Conservation (phyloP, 2,329 filamentous ascomycete genomes). For the Emericellopsis cladophorae region DNA sequence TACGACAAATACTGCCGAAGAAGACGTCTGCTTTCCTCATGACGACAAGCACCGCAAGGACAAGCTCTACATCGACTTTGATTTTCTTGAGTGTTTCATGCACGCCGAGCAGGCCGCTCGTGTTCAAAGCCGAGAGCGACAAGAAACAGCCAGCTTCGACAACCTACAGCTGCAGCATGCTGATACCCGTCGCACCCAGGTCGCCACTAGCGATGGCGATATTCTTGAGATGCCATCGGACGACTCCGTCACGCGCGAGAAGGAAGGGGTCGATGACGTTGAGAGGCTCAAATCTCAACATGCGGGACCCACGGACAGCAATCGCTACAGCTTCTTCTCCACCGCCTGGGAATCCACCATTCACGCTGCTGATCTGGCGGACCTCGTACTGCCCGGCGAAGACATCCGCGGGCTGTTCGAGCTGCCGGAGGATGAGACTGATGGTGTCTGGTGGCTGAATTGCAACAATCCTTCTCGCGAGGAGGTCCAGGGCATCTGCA, state of each 20-base stretch:
- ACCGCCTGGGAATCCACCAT: slow-evolving; percentile 90
- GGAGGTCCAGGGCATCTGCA: slow-evolving; percentile 78
- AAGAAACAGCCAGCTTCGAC: slow-evolving; percentile 19
- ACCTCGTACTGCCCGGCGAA: slow-evolving; percentile 79
- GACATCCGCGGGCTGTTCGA: slow-evolving; percentile 78
- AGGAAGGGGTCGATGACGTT: slow-evolving; percentile 21
- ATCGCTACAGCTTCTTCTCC: slow-evolving; percentile 93
- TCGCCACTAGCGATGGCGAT: slow-evolving; percentile 43
- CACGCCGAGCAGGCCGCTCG: slow-evolving; percentile 40
- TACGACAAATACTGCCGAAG: slow-evolving; percentile 61
- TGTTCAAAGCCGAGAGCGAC: slow-evolving; percentile 35
- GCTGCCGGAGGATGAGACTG: slow-evolving; percentile 45
- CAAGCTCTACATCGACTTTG: slow-evolving; percentile 78
- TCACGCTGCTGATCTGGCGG: slow-evolving; percentile 78
- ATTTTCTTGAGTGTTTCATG: slow-evolving; percentile 88
- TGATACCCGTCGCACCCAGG: slow-evolving; percentile 16
- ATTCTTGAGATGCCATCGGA: slow-evolving; percentile 39
- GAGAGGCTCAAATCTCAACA: slow-evolving; percentile 22
- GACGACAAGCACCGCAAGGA: slow-evolving; percentile 53
- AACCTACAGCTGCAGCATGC: slow-evolving; percentile 16
- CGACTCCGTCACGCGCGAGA: slow-evolving; percentile 32
- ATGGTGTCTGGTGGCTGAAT: slow-evolving; percentile 98
- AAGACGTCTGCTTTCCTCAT: slow-evolving; percentile 83
- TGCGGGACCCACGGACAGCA: slow-evolving; percentile 41
- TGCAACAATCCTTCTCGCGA: slow-evolving; percentile 82